A percentile compares a stretch with the other conserved stretches of the same genome.
phyloP scores from a whole-genome alignment of 2,329 filamentous ascomycete genomes.

The Corynespora cassiicola region DNA sequence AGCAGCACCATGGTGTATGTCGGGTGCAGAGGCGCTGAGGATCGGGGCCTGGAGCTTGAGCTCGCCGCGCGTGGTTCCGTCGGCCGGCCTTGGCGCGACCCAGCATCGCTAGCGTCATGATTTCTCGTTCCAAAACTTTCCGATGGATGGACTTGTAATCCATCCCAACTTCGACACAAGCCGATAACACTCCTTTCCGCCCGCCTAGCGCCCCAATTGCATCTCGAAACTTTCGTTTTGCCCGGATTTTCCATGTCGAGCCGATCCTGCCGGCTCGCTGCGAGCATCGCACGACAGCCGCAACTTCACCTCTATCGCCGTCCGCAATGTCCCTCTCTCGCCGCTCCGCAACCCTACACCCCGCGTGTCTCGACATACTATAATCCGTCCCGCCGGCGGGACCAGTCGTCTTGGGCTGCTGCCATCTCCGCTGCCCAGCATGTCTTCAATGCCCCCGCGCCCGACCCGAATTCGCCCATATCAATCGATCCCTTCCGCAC shows the following conservation, averaged over 20 bases:
- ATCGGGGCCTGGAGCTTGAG: conserved; percentile 8
- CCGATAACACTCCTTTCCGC: conserved; percentile 3
- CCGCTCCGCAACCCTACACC: conserved; percentile 8
- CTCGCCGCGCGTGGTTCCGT: conserved; percentile 1
- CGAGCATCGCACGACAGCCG: conserved; percentile 36
- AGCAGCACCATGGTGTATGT: conserved; percentile 71
- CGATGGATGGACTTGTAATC: conserved; percentile 16
- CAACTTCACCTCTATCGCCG: conserved; percentile 29
- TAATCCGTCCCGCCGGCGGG: conserved; percentile 51
- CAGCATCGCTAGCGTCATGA: conserved; percentile 33
- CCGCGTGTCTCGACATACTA: conserved; percentile 33
- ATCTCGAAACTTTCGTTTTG: conserved; percentile 6
- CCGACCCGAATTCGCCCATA: conserved; percentile 69
- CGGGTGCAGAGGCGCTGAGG: conserved; percentile 8
- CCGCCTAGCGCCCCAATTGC: conserved; percentile 29
- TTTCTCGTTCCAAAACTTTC: conserved; percentile 32
- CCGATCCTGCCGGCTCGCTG: conserved; percentile 43
- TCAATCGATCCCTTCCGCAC: conserved; percentile 86
- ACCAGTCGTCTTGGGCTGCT: conserved; percentile 75
- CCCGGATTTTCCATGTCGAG: conserved; percentile 35
- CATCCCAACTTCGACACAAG: conserved; percentile 16
- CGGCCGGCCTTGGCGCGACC: neutral
- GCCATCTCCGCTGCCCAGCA: conserved; percentile 72
- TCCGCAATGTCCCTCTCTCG: conserved; percentile 30
- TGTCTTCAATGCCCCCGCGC: conserved; percentile 68